Conservation (phyloP, 805 yeast species). For the Metschnikowia santaceciliae region DNA sequence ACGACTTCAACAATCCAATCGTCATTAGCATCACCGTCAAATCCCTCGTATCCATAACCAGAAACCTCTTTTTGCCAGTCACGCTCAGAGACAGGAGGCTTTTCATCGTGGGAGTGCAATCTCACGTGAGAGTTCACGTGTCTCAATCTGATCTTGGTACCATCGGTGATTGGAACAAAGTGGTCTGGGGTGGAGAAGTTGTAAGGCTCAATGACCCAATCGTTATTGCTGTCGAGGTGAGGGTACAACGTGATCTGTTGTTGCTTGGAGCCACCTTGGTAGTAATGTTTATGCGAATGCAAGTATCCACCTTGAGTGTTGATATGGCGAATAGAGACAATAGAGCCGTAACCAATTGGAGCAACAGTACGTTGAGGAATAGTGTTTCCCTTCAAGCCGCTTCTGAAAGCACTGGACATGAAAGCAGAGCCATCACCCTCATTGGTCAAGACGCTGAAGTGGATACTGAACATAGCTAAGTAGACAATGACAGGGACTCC, state of each 20-base stretch:
- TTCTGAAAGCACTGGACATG: conserved; percentile 68
- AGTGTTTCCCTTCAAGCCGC: conserved; percentile 54
- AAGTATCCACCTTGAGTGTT: conserved; percentile 76
- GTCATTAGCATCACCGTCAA: conserved; percentile 80
- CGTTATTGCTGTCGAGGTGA: conserved; percentile 69
- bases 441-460: conserved; percentile 51
- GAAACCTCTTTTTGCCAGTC: conserved; percentile 87
- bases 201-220: conserved; percentile 67
- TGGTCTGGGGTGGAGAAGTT: conserved; percentile 55
- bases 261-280: conserved; percentile 78
- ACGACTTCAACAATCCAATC: conserved; percentile 77
- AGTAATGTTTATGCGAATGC: conserved; percentile 71
- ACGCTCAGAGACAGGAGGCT: conserved; percentile 68
- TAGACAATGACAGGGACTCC: conserved; percentile 59
- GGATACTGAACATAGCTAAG: conserved; percentile 56
- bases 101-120: conserved; percentile 79
- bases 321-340: conserved; percentile 61
- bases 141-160: conserved; percentile 64
- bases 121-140: conserved; percentile 59
- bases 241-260: conserved; percentile 82
- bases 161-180: conserved; percentile 62
- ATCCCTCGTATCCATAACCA: conserved; percentile 72
- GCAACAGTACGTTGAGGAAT: conserved; percentile 59
- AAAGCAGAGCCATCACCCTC: conserved; percentile 74
- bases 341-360: conserved; percentile 71